phyloP scores from a whole-genome alignment of 2,329 filamentous ascomycete genomes.

The Truncatella angustata region DNA sequence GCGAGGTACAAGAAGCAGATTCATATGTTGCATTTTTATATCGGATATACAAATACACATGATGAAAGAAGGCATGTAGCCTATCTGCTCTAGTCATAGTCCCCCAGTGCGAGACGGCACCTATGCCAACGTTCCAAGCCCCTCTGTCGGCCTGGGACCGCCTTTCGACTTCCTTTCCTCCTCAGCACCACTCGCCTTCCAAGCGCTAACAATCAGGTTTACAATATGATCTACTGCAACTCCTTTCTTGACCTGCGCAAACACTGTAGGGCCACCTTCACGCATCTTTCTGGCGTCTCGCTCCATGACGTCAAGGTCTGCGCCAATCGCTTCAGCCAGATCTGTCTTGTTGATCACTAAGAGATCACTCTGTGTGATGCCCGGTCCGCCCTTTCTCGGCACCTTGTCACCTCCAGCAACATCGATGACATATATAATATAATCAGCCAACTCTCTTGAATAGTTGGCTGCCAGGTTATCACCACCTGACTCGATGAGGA shows the following conservation, averaged over 20 bases:
- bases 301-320: slow-evolving; percentile 92
- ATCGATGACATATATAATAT: slow-evolving; percentile 98
- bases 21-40: too few species aligned
- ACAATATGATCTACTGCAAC: slow-evolving; percentile 85
- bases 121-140: slow-evolving; percentile 44
- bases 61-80: too few species aligned
- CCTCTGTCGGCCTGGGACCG: slow-evolving; percentile 57
- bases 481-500: slow-evolving; percentile 93
- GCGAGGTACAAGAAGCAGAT: too few species aligned
- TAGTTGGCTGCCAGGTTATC: slow-evolving; percentile 98
- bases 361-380: slow-evolving; percentile 94
- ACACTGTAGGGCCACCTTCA: slow-evolving; percentile 92
- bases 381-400: slow-evolving; percentile 90
- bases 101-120: background rate
- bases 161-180: slow-evolving; percentile 52
- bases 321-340: slow-evolving; percentile 83
- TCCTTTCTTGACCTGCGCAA: slow-evolving; percentile 94
- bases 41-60: too few species aligned
- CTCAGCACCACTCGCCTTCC: slow-evolving; percentile 85
- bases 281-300: slow-evolving; percentile 90
- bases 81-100: too few species aligned
- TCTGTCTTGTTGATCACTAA: slow-evolving; percentile 98
- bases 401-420: slow-evolving; percentile 96
- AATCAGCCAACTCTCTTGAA: slow-evolving; percentile 89
- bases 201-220: slow-evolving; percentile 83